A percentile compares a stretch with the other conserved stretches of the same genome.
These are phyloP conservation scores for Orbilia javanica DNA, from an alignment of 2,329 filamentous ascomycete genomes.

Conservation along the genomic window DNA sequence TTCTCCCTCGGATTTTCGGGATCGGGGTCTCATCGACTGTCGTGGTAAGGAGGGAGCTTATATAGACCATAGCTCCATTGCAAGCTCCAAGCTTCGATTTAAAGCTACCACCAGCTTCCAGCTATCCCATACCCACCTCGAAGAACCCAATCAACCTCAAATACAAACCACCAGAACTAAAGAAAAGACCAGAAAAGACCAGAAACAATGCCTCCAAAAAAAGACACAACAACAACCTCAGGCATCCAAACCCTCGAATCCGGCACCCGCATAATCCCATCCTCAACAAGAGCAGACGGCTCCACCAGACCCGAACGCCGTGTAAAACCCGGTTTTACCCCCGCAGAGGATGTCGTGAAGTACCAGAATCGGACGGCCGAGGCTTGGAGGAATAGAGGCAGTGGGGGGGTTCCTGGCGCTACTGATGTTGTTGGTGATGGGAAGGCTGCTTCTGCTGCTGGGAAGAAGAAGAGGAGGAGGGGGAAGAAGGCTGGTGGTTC, in stretches of 20 bases:
- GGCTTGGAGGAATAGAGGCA: constrained; percentile 81
- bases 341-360: constrained; percentile 93
- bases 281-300: constrained; percentile 87
- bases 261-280: constrained; percentile 88
- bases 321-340: constrained; percentile 91
- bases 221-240: constrained; percentile 71
- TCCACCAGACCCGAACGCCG: constrained; percentile 94
- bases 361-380: constrained; percentile 95
- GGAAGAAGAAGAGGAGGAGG: constrained; percentile 18
- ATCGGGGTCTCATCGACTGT: too few relatives aligned
- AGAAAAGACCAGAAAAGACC: neutral
- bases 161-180: neutral
- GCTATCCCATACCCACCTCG: too few relatives aligned
- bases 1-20: too few relatives aligned
- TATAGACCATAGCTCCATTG: too few relatives aligned
- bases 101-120: too few relatives aligned
- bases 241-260: constrained; percentile 81
- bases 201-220: constrained; percentile 63
- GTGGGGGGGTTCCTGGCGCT: constrained; percentile 80
- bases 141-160: neutral
- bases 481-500: constrained; percentile 16
- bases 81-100: too few relatives aligned
- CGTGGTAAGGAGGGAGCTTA: too few relatives aligned
- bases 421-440: constrained; percentile 67
- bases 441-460: constrained; percentile 61